These are phyloP conservation scores for Saturnispora bothae DNA, from an alignment of 805 yeast species.

Conservation along the genomic window DNA sequence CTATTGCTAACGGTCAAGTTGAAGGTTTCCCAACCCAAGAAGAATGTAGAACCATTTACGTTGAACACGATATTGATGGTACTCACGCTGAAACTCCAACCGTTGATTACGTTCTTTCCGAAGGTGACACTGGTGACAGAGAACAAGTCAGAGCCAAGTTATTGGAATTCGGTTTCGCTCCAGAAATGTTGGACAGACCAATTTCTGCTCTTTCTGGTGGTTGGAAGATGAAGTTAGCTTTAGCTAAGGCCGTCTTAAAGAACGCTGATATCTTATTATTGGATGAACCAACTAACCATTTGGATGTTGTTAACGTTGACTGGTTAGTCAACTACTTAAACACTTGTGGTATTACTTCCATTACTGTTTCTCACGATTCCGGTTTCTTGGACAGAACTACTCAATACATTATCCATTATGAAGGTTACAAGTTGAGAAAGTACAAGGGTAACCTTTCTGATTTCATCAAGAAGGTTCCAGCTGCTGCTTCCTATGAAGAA, in stretches of 20 bases:
- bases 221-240: slow-evolving; percentile 99
- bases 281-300: slow-evolving; percentile 99
- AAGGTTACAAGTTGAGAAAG: slow-evolving; percentile 98
- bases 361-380: slow-evolving; percentile 98
- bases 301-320: slow-evolving; percentile 99
- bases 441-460: slow-evolving; percentile 99
- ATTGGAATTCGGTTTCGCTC: slow-evolving; percentile 85
- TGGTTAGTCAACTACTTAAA: slow-evolving; percentile 99
- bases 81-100: slow-evolving; percentile 94
- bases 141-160: slow-evolving; percentile 68
- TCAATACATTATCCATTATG: slow-evolving; percentile 99
- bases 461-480: slow-evolving; percentile 96
- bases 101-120: slow-evolving; percentile 67
- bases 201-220: slow-evolving; percentile 98
- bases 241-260: slow-evolving; percentile 98
- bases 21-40: slow-evolving; percentile 99
- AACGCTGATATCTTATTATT: slow-evolving; percentile 95
- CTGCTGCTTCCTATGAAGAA: slow-evolving; percentile 98
- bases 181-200: slow-evolving; percentile 88
- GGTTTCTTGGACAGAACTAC: slow-evolving; percentile 97
- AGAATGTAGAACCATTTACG: slow-evolving; percentile 98
- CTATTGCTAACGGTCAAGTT: slow-evolving; percentile 95
- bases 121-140: slow-evolving; percentile 55
- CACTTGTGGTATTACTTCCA: slow-evolving; percentile 97
- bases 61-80: slow-evolving; percentile 99